Percentiles rank a stretch among this genome's conserved stretches.
Evolutionary conservation across 768 basidiomycete genomes (phyloP).

Genomic region (Amanita rimosa): DNA sequence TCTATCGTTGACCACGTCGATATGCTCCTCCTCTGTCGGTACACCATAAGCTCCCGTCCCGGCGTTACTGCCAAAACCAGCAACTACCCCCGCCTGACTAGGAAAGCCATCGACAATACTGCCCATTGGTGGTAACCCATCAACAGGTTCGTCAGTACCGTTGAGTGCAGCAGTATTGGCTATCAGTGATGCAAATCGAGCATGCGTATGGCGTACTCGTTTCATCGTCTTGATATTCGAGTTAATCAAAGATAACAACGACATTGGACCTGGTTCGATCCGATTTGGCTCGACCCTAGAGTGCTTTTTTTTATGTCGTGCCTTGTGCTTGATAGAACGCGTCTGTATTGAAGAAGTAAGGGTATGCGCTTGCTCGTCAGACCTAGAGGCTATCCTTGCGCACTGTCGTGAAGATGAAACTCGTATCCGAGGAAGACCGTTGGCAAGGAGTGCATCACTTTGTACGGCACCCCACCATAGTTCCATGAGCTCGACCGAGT

Average conservation of each 20-base stretch:
- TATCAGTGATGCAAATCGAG: slow-evolving; percentile 49
- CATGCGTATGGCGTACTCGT: slow-evolving; percentile 61
- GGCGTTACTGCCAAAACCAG: slow-evolving; percentile 9
- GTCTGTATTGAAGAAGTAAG: background rate
- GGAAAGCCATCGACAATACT: background rate
- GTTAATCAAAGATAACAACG: slow-evolving; percentile 60
- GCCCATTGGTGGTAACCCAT: background rate
- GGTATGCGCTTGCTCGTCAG: background rate
- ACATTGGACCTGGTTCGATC: background rate
- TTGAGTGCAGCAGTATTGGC: background rate
- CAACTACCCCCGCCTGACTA: background rate
- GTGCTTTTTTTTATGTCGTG: background rate
- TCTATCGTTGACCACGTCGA: slow-evolving; percentile 29
- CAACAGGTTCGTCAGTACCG: background rate
- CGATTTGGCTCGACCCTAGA: background rate
- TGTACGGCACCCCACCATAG: slow-evolving; percentile 72
- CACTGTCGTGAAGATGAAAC: slow-evolving; percentile 21
- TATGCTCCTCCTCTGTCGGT: slow-evolving; percentile 17
- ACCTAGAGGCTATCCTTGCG: background rate
- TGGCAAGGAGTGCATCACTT: slow-evolving; percentile 47
- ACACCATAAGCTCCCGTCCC: slow-evolving; percentile 9
- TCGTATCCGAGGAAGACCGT: slow-evolving; percentile 49
- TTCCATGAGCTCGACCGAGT: slow-evolving; percentile 30
- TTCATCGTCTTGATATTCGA: slow-evolving; percentile 67
- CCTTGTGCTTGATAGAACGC: background rate